phyloP scores from a whole-genome alignment of 768 basidiomycete species.

The Leccinum longicurvipes region DNA sequence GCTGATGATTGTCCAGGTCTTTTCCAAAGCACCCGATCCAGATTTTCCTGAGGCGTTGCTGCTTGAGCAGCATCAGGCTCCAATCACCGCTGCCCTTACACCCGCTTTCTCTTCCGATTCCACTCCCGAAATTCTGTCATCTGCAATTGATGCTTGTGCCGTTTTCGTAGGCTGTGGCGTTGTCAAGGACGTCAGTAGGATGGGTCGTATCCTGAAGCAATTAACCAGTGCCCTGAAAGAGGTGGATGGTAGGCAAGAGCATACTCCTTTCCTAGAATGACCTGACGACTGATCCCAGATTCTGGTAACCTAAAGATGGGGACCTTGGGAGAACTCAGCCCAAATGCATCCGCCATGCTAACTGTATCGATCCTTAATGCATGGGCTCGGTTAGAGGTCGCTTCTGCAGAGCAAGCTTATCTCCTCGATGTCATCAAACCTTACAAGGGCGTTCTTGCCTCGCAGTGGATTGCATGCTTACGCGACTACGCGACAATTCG shows the following conservation, averaged over 20 bases:
- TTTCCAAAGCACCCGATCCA: slow-evolving; percentile 83
- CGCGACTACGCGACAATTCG: slow-evolving; percentile 91
- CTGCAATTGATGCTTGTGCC: slow-evolving; percentile 91
- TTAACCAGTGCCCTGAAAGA: slow-evolving; percentile 86
- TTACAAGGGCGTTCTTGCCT: slow-evolving; percentile 66
- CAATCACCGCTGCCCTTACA: slow-evolving; percentile 94
- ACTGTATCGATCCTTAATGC: slow-evolving; percentile 90
- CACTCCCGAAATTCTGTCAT: slow-evolving; percentile 90
- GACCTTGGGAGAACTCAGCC: slow-evolving; percentile 80
- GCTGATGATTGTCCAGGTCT: slow-evolving; percentile 54
- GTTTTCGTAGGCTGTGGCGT: slow-evolving; percentile 94
- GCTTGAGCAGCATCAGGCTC: slow-evolving; percentile 96
- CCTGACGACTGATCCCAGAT: slow-evolving; percentile 44
- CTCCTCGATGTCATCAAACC: slow-evolving; percentile 80
- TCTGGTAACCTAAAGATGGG: slow-evolving; percentile 83
- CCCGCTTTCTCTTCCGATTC: slow-evolving; percentile 96
- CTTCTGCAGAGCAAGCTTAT: slow-evolving; percentile 70
- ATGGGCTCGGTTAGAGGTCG: slow-evolving; percentile 90
- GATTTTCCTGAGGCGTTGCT: slow-evolving; percentile 88
- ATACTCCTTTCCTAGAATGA: not conserved
- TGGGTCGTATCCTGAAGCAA: slow-evolving; percentile 93
- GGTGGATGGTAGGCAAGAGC: slow-evolving; percentile 63
- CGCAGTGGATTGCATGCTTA: slow-evolving; percentile 84
- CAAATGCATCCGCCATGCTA: slow-evolving; percentile 94
- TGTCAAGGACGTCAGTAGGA: slow-evolving; percentile 82